phyloP scores from a whole-genome alignment of 2,329 filamentous ascomycete species.

The Microcyclospora tardicrescens region DNA sequence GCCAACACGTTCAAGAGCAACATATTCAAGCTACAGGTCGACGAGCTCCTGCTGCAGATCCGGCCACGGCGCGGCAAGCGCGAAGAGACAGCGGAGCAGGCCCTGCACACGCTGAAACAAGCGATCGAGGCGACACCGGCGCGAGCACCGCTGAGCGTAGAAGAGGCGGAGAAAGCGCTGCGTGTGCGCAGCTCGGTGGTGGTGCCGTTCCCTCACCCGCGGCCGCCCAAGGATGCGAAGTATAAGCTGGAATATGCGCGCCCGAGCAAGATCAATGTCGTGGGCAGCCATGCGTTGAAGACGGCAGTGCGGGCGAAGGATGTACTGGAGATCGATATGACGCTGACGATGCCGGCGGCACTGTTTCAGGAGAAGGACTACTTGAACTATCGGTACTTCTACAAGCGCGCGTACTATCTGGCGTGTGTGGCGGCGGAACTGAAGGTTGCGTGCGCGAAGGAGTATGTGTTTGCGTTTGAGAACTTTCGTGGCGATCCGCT shows the following conservation, averaged over 20 bases:
- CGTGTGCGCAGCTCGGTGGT: conserved; percentile 53
- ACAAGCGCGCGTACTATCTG: conserved; percentile 85
- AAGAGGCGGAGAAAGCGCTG: conserved; percentile 54
- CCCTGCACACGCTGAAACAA: conserved; percentile 42
- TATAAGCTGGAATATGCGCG: conserved; percentile 71
- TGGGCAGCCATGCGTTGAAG: conserved; percentile 72
- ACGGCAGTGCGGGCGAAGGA: conserved; percentile 50
- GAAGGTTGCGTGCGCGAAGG: conserved; percentile 51
- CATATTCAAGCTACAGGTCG: conserved; percentile 54
- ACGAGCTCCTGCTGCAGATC: conserved; percentile 47
- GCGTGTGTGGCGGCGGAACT: conserved; percentile 66
- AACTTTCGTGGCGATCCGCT: conserved; percentile 31
- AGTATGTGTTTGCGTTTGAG: conserved; percentile 22
- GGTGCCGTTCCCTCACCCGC: conserved; percentile 78
- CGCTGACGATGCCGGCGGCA: conserved; percentile 65
- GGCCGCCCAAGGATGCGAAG: conserved; percentile 58
- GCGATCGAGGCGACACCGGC: conserved; percentile 45
- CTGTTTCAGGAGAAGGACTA: conserved; percentile 94
- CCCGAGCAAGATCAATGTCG: conserved; percentile 69
- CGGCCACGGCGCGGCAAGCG: conserved; percentile 46
- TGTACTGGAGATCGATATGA: conserved; percentile 59
- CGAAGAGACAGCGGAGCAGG: conserved; percentile 39
- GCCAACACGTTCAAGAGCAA: conserved; percentile 51
- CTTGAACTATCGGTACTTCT: conserved; percentile 82
- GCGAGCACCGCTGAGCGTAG: conserved; percentile 39